phyloP scores from a whole-genome alignment of 495 filamentous ascomycete genomes.

The Cairneyella variabilis region DNA sequence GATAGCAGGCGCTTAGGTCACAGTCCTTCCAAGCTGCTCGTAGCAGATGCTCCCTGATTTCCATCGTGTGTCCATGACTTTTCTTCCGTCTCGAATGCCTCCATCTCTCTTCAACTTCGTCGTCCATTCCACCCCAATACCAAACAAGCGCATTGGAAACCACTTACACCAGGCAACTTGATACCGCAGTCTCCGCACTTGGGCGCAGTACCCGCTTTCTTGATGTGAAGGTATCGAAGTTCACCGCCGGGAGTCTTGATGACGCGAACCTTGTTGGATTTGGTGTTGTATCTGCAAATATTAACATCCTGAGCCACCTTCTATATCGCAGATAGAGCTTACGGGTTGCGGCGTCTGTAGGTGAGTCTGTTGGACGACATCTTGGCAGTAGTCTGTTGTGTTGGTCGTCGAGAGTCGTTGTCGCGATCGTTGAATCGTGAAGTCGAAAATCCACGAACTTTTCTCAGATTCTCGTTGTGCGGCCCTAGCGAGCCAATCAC shows the following conservation, averaged over 20 bases:
- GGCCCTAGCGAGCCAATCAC: too few relatives aligned
- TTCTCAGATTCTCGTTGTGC: constrained; percentile 18
- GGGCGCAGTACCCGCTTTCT: constrained; percentile 93
- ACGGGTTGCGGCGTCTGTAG: constrained; percentile 88
- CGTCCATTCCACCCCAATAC: too few relatives aligned
- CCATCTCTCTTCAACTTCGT: too few relatives aligned
- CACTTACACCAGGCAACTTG: constrained; percentile 90
- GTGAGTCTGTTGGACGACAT: constrained; percentile 70
- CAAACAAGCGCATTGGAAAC: too few relatives aligned
- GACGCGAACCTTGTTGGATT: constrained; percentile 93
- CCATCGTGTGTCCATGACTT: too few relatives aligned
- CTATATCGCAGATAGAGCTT: constrained; percentile 36
- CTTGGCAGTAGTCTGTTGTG: constrained; percentile 38
- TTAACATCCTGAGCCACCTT: neutral
- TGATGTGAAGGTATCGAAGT: constrained; percentile 94
- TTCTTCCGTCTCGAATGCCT: too few relatives aligned
- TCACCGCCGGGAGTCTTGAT: constrained; percentile 94
- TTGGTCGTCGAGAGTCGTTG: constrained; percentile 41
- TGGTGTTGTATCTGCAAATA: constrained; percentile 79
- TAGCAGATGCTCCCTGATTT: too few relatives aligned
- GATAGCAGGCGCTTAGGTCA: too few relatives aligned
- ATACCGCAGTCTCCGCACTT: constrained; percentile 99
- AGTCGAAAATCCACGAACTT: constrained; percentile 3
- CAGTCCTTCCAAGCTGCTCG: too few relatives aligned
- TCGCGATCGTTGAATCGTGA: constrained; percentile 35